Evolutionary conservation across 495 filamentous ascomycete species (phyloP).

Genomic region (Venustampulla echinocandica): DNA sequence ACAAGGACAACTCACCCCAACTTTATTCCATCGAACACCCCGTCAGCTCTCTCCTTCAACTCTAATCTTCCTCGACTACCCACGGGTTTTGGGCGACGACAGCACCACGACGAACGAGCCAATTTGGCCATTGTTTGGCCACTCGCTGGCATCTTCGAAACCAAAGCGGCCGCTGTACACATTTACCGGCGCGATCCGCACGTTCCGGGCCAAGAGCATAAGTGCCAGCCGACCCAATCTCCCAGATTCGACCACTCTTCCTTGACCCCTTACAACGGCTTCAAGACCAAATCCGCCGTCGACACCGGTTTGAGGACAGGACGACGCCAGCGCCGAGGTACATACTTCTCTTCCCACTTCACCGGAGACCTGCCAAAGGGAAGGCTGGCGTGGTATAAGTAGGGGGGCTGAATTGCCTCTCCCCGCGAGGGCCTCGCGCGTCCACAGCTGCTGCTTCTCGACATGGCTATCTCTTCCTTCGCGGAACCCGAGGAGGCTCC

Average conservation of each 20-base stretch:
- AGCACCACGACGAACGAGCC: background rate
- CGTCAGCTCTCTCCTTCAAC: too few relatives aligned
- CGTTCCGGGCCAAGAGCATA: slow-evolving; percentile 10
- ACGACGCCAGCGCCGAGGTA: background rate
- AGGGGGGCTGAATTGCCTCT: slow-evolving; percentile 15
- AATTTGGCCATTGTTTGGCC: background rate
- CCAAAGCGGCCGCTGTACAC: background rate
- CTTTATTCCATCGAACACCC: too few relatives aligned
- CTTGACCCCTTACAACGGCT: background rate
- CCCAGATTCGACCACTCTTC: slow-evolving; percentile 2
- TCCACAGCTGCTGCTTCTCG: slow-evolving; percentile 5
- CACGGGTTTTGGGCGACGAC: background rate
- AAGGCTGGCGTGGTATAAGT: too few relatives aligned
- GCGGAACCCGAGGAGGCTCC: slow-evolving; percentile 28
- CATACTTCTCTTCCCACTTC: background rate
- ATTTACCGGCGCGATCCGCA: slow-evolving; percentile 11
- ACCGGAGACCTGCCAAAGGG: too few relatives aligned
- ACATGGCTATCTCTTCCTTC: slow-evolving; percentile 12
- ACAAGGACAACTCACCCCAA: too few relatives aligned
- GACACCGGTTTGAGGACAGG: too few relatives aligned
- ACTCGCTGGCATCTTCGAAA: background rate
- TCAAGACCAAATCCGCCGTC: too few relatives aligned
- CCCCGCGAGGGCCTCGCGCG: slow-evolving; percentile 14
- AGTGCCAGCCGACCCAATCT: background rate
- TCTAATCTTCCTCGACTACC: background rate